Evolutionary conservation across 2,329 filamentous ascomycete genomes (phyloP).

Genomic region (Diaporthe sp.): DNA sequence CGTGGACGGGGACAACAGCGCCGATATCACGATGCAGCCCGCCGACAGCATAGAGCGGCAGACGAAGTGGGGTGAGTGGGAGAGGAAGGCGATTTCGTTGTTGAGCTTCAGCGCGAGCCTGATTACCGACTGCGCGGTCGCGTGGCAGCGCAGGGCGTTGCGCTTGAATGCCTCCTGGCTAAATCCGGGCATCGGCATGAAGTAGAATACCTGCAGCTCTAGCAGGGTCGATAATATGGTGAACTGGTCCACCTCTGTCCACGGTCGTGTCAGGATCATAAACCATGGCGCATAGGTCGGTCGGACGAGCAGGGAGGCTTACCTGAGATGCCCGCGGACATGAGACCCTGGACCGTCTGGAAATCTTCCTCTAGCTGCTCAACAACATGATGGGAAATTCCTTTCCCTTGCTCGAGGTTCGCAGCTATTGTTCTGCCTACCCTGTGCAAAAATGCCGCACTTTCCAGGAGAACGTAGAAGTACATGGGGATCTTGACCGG

Average conservation of each 20-base stretch:
- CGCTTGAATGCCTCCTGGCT: conserved; percentile 52
- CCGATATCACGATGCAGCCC: conserved; percentile 55
- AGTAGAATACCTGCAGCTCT: conserved; percentile 66
- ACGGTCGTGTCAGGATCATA: neutral
- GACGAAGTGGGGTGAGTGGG: conserved; percentile 61
- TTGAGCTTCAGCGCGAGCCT: conserved; percentile 56
- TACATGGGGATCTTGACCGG: conserved; percentile 54
- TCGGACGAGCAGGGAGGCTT: conserved; percentile 19
- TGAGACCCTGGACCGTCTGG: conserved; percentile 55
- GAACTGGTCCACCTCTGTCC: conserved; percentile 58
- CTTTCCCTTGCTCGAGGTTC: conserved; percentile 56
- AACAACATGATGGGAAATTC: conserved; percentile 58
- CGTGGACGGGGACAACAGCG: conserved; percentile 57
- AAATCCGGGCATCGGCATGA: conserved; percentile 54
- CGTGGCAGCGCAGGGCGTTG: conserved; percentile 58
- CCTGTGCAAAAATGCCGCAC: conserved; percentile 62
- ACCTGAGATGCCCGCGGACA: conserved; percentile 61
- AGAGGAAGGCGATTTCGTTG: conserved; percentile 50
- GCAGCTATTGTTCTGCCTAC: conserved; percentile 59
- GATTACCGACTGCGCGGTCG: conserved; percentile 58
- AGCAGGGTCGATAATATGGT: conserved; percentile 59
- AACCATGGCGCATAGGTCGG: neutral
- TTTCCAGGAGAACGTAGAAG: conserved; percentile 58
- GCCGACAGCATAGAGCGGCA: conserved; percentile 59
- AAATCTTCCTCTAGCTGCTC: conserved; percentile 63